Base-by-base conservation (phyloP, 345 rosid genomes). In the Aethionema arabicum region DNA sequence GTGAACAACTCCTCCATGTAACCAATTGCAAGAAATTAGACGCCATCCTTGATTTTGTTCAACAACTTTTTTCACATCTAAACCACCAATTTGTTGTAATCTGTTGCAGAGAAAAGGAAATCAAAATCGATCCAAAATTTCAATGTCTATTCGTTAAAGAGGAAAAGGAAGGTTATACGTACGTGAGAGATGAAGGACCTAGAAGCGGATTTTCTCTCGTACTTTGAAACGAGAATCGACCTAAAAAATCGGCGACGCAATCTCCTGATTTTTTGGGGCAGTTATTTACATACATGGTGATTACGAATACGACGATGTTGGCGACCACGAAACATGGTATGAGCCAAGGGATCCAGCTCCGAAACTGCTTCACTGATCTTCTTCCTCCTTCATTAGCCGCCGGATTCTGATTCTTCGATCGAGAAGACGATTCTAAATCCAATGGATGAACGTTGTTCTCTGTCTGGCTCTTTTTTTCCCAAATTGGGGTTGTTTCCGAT, bases 1-100 rank as follows among this genome's bases (percentile, higher is more conserved):
- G 67, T 92, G 98, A 63, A 89, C 80, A 78, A 89, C 81, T 49
- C 98, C 96, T 48, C 76, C 98, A 44, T 91, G 98, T 74, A 91
- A 66, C 98, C 96, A 91, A 31, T 82, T 86, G 76, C 96, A 88
- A 65, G 87, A 75, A 65, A 88, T 61, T 32, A 91, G 80, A 52
- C 91, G 92, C 96, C 98, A 91, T 53, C 87, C 95, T 58, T 85
- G 82, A 68, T 86, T 75, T 45, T 67, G 46, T 29, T 85, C 70
- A 15, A 88, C 84, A 59, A 91, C 95, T 78, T 57, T 85, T 13
- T 11, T 61, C 3, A 80, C 90, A 68, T 74, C 75, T 4, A 91
- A 68, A 32, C 85, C 96, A n/a, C 96, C 98, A 86, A 92, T 76
- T 72, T 81, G 81, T 75, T 31, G 84, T 61, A 92, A 74, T 79